phyloP scores from a whole-genome alignment of 1,284 basidiomycete genomes.

The Ceratobasidium sp. region DNA sequence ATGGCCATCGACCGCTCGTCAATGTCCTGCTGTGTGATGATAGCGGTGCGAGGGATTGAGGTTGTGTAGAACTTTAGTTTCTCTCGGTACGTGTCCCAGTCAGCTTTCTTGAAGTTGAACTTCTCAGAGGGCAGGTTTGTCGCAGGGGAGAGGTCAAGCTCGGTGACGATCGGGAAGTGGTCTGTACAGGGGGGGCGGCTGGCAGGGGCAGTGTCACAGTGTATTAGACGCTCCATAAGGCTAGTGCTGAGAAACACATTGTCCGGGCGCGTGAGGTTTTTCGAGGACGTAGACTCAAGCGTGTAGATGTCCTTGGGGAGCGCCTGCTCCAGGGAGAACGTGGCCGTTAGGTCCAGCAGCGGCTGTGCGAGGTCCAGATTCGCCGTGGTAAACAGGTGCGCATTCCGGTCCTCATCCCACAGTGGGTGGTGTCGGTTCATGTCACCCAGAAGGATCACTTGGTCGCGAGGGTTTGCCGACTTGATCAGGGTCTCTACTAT shows the following conservation, averaged over 20 bases:
- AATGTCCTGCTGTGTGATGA: not conserved
- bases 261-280: constrained; percentile 15
- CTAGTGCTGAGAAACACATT: constrained; percentile 1
- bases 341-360: not conserved
- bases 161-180: constrained; percentile 15
- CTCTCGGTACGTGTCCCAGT: constrained; percentile 44
- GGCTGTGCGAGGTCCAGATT: not conserved
- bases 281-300: not conserved
- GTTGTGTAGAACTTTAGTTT: constrained; percentile 11
- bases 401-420: constrained; percentile 31
- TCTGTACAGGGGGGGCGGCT: not conserved
- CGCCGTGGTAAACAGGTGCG: constrained; percentile 6
- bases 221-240: not conserved
- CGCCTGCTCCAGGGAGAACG: not conserved
- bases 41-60: not conserved
- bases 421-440: constrained; percentile 30
- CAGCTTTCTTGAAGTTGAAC: constrained; percentile 27
- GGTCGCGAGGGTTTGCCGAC: not conserved
- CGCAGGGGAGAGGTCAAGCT: not conserved
- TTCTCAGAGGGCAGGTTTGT: not conserved
- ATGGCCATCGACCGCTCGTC: not conserved
- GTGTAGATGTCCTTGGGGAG: constrained; percentile 7
- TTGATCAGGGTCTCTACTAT: not conserved
- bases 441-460: constrained; percentile 13
- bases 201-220: not conserved